Evolutionary conservation across 805 yeast genomes (phyloP).

Genomic region (Starmerella scarabaei): DNA sequence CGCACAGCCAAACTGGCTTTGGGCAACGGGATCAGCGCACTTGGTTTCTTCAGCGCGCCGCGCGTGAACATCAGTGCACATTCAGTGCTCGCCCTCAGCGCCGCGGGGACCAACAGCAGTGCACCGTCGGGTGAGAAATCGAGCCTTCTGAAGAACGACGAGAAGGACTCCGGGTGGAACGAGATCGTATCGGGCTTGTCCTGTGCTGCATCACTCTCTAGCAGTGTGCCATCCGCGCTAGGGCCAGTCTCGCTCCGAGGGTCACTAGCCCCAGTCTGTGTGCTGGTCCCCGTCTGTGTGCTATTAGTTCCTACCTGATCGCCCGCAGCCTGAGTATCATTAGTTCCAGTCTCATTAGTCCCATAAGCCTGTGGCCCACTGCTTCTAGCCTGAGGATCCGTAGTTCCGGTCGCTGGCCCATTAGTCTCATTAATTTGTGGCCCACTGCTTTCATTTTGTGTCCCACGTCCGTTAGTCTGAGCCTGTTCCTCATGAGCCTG

Average conservation of each 20-base stretch:
- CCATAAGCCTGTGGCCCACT: neutral
- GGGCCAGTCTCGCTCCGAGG: neutral
- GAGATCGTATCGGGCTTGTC: neutral
- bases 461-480: neutral
- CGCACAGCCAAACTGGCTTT: conserved; percentile 67
- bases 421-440: too few species aligned
- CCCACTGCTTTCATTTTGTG: too few species aligned
- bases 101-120: conserved; percentile 65
- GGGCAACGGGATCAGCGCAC: conserved; percentile 66
- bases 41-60: conserved; percentile 54
- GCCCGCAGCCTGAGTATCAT: neutral
- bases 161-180: conserved; percentile 67
- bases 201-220: neutral
- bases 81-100: conserved; percentile 27
- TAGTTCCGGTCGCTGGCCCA: neutral
- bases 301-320: neutral
- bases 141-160: conserved; percentile 79
- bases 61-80: conserved; percentile 74
- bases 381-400: neutral
- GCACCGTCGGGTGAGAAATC: conserved; percentile 85
- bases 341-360: neutral
- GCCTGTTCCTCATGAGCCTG: neutral
- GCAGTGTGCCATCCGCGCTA: neutral
- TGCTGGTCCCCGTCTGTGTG: neutral
- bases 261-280: neutral